These are phyloP conservation scores for Lycium barbarum DNA, from an alignment of 257 asterid species.

Conservation along the genomic window DNA sequence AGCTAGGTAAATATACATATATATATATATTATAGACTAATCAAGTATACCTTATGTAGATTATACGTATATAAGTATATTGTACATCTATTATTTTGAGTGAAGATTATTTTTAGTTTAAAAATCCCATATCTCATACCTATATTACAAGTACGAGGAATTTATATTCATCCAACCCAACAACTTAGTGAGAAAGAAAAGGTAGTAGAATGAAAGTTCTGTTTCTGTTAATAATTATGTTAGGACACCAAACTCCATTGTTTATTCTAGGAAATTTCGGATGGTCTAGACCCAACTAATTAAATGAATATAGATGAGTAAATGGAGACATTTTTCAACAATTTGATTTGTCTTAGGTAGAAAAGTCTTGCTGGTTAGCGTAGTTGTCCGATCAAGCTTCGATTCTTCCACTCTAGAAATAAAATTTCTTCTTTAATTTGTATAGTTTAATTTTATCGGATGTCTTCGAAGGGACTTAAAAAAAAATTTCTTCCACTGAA, in stretches of 20 bases:
- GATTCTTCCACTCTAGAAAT: background rate
- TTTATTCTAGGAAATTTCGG: background rate
- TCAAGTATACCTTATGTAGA: too few species aligned
- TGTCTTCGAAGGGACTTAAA: too few species aligned
- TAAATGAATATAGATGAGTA: background rate
- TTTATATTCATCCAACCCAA: background rate
- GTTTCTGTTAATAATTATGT: slow-evolving; percentile 6
- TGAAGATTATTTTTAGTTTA: too few species aligned
- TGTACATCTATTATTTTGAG: too few species aligned
- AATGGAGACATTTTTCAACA: background rate
- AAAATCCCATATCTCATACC: background rate
- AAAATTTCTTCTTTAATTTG: too few species aligned
- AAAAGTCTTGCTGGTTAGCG: background rate
- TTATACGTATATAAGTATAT: too few species aligned
- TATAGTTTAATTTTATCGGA: too few species aligned
- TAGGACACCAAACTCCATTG: background rate
- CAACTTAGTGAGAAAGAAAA: slow-evolving; percentile 14
- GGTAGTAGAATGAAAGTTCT: background rate
- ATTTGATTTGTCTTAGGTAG: background rate
- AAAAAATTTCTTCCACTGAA: too few species aligned
- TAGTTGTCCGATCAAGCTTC: background rate
- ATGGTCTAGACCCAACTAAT: background rate
- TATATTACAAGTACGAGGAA: background rate
- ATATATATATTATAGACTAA: too few species aligned
- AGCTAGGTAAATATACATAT: too few species aligned